Evolutionary conservation across 345 rosid species (phyloP), one percentile per base, ranked within the genome.

Genomic region (Trapa incisa): DNA sequence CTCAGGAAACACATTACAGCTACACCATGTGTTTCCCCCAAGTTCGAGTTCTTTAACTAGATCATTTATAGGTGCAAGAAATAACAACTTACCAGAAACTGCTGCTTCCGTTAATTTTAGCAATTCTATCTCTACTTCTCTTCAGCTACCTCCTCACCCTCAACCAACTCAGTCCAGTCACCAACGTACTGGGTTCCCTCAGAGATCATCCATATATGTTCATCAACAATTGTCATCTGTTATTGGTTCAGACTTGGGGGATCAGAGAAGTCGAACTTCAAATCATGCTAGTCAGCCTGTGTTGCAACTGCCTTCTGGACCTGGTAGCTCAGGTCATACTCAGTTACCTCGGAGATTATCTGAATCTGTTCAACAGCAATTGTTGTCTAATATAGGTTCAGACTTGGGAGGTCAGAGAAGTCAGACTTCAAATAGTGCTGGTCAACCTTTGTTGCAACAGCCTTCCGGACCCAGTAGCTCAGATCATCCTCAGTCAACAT

Each of bases 151-250:
- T 73, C 77, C 68, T 72, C 82, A 81, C 65, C 62, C 76, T 36
- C 78, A 71, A 83, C 79, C 70, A 69, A 78, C 90, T 70, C 86
- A 81, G 76, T 81, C 76, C 64, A 85, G 67, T 79, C 75, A 80
- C 60, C 71, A 78, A 3, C 14, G 35, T 22, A 47, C 81, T 52
- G 81, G 75, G 33, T 75, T 77, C 74, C 91, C 85, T 1, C 78
- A 85, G 29, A 81, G 96, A 69, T 74, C 83, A 67, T 77, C 89
- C 36, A 97, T 85, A 71, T 78, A 82, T 65, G 82, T 81, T 65
- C 93, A 85, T 64, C 78, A 84, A 39, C 87, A 96, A 1, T 75
- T 88, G 70, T 70, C 84, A 72, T 67, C 92, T 79, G 75, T 87
- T 52, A 61, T 65, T 66, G 78, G 69, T 64, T 47, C 77, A 41